Conservation (phyloP, 345 rosid genomes). For the Clarkia xantiana region DNA sequence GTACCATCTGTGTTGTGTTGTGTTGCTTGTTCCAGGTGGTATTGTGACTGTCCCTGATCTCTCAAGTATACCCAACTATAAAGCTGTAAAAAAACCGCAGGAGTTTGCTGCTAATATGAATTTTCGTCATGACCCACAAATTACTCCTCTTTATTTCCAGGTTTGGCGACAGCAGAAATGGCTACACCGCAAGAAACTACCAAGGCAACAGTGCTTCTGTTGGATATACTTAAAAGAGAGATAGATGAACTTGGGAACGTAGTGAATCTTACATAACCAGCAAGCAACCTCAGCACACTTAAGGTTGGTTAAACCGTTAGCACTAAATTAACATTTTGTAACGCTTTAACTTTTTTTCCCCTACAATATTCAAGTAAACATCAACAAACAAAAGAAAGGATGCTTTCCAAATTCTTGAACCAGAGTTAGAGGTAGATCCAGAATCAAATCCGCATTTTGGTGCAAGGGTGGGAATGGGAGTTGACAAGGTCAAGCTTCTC, state of each 20-base stretch:
- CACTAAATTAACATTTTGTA: background rate
- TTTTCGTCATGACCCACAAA: slow-evolving; percentile 63
- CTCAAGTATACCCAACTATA: slow-evolving; percentile 20
- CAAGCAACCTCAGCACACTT: slow-evolving; percentile 86
- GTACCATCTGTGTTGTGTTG: slow-evolving; percentile 23
- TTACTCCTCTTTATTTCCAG: slow-evolving; percentile 58
- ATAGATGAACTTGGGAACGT: slow-evolving; percentile 90
- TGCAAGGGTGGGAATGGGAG: slow-evolving; percentile 68
- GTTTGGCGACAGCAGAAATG: slow-evolving; percentile 42
- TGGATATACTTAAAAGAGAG: slow-evolving; percentile 90
- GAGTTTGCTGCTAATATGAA: slow-evolving; percentile 82
- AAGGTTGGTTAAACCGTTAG: slow-evolving; percentile 37
- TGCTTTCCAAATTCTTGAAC: slow-evolving; percentile 90
- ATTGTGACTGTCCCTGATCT: slow-evolving; percentile 25
- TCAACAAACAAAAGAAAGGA: slow-evolving; percentile 95
- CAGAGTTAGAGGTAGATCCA: slow-evolving; percentile 73
- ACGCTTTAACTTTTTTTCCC: slow-evolving; percentile 4
- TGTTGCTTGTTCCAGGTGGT: slow-evolving; percentile 20
- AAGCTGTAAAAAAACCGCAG: slow-evolving; percentile 87
- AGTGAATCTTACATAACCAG: slow-evolving; percentile 66
- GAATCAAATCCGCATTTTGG: slow-evolving; percentile 75
- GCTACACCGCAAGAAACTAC: slow-evolving; percentile 60
- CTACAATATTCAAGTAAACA: slow-evolving; percentile 55
- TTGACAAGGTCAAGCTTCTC: slow-evolving; percentile 62
- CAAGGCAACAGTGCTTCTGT: slow-evolving; percentile 74